Base-by-base conservation (phyloP, 108 stramenopile species). In the Fistulifera solaris region DNA sequence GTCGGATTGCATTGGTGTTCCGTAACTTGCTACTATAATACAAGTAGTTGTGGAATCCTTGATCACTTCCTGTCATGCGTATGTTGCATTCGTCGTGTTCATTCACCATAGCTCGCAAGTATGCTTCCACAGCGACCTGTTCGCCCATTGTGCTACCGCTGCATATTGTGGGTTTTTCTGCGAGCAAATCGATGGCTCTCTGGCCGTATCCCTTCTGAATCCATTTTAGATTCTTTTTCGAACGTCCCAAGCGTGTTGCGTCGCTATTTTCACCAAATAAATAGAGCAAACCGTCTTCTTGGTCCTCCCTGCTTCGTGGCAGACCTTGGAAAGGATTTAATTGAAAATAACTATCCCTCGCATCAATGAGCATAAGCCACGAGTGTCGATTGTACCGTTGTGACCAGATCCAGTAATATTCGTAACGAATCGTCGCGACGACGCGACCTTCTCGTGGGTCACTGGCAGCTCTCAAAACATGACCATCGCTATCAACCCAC, bases 391-490 rank as follows among this genome's bases (percentile, higher is more conserved):
- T 52, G 51, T 91, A 91, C 21, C 77, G 70, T 39, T 68, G 64
- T 22, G 76, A 55, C 85, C 85, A 91, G 40, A 85, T 85, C 89
- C 89, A 91, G 60, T 91, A 91, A 74, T 77, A 77, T 68, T 91
- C 89, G 55, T 85, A 91, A 46, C 89, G 66, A 2, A 82, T 61
- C 10, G 85, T 91, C 1, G 85, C 85, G 16, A 91, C 83, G 19
- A 82, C 83, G 8, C 89, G 76, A 27, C 77, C 72, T 31, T 68
- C 65, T 21, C 85, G 56, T 8, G 85, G 83, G 71, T 91, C 89
- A 17, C 67, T 40, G 3, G 69, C 62, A 10, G 67, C 47, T 62
- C 56, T 7, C 23, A 71, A 53, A 11, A 44, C 58, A 8, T 59
- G 59, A 23, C 61, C 39, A 1, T 48, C 40, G 0, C 21, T 18